A percentile compares a stretch with the other conserved stretches of the same genome.
Conservation (phyloP, 176 grass and related monocot genomes). For the Raddia guianensis region DNA sequence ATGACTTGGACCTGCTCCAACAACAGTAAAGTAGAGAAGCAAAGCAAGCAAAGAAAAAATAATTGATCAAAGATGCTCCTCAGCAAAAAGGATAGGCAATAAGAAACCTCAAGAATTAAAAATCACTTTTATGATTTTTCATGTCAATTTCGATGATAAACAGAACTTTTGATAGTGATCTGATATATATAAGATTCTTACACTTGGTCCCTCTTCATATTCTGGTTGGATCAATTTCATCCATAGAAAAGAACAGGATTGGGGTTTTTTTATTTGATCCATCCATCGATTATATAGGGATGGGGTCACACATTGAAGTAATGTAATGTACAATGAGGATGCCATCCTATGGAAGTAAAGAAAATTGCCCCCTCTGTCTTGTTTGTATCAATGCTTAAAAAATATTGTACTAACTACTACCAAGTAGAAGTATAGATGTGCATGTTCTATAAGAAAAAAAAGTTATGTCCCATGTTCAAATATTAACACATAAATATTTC, state of each 20-base stretch:
- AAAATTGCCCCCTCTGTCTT: not conserved
- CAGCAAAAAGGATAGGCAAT: not conserved
- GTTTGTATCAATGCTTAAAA: not conserved
- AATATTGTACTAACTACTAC: not conserved
- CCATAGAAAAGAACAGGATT: not conserved
- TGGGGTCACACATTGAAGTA: not conserved
- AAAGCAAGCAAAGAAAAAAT: slow-evolving; percentile 4
- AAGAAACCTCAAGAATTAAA: slow-evolving; percentile 11
- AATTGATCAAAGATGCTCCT: not conserved
- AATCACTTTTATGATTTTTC: not conserved
- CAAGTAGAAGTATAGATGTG: not conserved
- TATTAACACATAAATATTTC: not conserved
- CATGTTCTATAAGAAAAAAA: not conserved
- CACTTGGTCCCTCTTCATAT: slow-evolving; percentile 7
- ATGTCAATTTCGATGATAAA: slow-evolving; percentile 12
- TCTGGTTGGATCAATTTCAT: not conserved
- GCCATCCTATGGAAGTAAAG: not conserved
- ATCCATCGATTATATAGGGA: not conserved
- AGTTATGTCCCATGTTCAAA: slow-evolving; percentile 6
- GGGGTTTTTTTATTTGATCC: not conserved
- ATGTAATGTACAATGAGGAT: not conserved
- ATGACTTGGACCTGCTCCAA: too few species aligned
- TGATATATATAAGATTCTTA: slow-evolving; percentile 19
- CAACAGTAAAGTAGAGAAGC: not conserved
- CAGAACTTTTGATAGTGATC: not conserved